phyloP scores from a whole-genome alignment of 768 basidiomycete genomes.

The Phanerochaete carnosa region DNA sequence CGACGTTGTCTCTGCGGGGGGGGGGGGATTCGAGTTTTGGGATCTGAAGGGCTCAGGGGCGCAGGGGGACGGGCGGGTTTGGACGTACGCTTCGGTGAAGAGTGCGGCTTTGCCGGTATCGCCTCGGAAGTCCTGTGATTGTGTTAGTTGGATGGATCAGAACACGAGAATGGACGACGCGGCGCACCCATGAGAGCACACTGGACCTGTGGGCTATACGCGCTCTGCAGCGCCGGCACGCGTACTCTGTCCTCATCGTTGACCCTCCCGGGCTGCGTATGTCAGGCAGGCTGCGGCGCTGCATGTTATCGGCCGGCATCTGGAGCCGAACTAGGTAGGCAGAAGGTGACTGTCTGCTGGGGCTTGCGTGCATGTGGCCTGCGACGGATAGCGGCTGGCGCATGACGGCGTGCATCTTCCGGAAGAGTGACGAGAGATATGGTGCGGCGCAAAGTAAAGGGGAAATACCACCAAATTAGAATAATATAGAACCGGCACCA shows the following conservation, averaged over 20 bases:
- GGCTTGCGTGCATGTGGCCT: neutral
- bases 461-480: too few species aligned
- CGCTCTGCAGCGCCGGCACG: constrained; percentile 9
- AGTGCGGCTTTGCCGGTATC: constrained; percentile 58
- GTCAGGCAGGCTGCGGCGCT: constrained; percentile 7
- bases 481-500: too few species aligned
- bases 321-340: neutral
- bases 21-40: too few species aligned
- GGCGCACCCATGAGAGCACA: constrained; percentile 19
- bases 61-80: neutral
- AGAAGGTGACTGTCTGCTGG: neutral
- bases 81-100: constrained; percentile 51
- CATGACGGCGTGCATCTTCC: neutral
- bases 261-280: constrained; percentile 6
- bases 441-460: too few species aligned
- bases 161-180: neutral
- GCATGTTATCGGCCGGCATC: neutral
- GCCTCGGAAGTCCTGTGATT: constrained; percentile 49
- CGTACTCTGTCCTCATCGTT: constrained; percentile 2
- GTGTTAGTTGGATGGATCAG: neutral
- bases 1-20: constrained; percentile 43
- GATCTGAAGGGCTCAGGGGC: too few species aligned
- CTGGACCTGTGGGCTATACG: constrained; percentile 7
- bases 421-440: too few species aligned
- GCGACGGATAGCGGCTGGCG: neutral